phyloP scores from a whole-genome alignment of 2,329 filamentous ascomycete genomes.

The Ceratocystis harringtonii region DNA sequence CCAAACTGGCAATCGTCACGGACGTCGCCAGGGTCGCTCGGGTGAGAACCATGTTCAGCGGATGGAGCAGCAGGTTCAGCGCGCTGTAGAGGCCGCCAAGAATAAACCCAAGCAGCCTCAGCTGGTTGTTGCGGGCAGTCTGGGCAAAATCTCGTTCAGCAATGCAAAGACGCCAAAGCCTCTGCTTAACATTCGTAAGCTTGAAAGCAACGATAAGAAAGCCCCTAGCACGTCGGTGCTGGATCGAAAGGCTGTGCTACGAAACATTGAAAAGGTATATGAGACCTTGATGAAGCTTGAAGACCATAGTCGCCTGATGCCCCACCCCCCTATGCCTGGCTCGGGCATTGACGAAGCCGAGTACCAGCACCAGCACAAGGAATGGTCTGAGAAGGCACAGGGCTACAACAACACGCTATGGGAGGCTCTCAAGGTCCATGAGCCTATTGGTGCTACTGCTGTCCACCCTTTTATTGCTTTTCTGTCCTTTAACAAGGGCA shows the following conservation, averaged over 20 bases:
- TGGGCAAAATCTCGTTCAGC: conserved; percentile 97
- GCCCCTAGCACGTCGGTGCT: conserved; percentile 25
- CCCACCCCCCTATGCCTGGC: conserved; percentile 32
- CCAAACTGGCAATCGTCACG: conserved; percentile 75
- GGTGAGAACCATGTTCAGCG: conserved; percentile 96
- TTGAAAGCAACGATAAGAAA: conserved; percentile 44
- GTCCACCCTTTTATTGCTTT: conserved; percentile 93
- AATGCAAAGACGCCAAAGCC: conserved; percentile 96
- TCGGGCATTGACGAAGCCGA: conserved; percentile 44
- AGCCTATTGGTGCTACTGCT: conserved; percentile 64
- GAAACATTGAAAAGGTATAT: conserved; percentile 82
- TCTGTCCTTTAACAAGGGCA: conserved; percentile 86
- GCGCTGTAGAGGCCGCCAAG: conserved; percentile 93
- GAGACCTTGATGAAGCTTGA: conserved; percentile 82
- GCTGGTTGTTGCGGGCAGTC: conserved; percentile 83
- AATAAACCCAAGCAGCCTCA: conserved; percentile 96
- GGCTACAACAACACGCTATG: conserved; percentile 69
- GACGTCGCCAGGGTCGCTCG: conserved; percentile 60
- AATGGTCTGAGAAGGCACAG: conserved; percentile 60
- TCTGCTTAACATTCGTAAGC: conserved; percentile 76
- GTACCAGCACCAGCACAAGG: conserved; percentile 56
- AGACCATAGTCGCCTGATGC: conserved; percentile 74
- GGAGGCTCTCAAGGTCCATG: conserved; percentile 79
- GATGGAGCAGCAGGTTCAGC: conserved; percentile 98
- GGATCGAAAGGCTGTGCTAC: conserved; percentile 69